These are phyloP conservation scores for Arachnomyces sp. DNA, from an alignment of 2,329 filamentous ascomycete genomes.

Conservation along the genomic window DNA sequence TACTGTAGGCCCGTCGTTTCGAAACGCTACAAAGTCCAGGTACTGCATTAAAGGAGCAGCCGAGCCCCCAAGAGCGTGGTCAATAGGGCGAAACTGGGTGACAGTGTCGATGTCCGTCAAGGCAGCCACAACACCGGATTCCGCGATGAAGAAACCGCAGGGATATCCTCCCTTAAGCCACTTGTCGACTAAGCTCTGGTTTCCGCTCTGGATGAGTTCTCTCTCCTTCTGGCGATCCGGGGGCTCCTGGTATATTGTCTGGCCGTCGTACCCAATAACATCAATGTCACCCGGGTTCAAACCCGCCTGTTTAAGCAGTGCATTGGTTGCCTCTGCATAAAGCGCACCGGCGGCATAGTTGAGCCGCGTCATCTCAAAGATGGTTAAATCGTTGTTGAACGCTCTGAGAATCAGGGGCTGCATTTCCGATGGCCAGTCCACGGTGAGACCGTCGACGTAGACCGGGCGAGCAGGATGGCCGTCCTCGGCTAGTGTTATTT, in stretches of 20 bases:
- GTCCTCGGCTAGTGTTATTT: slow-evolving; percentile 20
- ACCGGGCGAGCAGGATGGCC: slow-evolving; percentile 21
- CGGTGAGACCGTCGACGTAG: slow-evolving; percentile 21
- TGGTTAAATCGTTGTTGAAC: slow-evolving; percentile 20
- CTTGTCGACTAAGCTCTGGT: slow-evolving; percentile 18
- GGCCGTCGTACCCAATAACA: slow-evolving; percentile 24
- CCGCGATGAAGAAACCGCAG: slow-evolving; percentile 24
- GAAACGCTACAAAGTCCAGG: slow-evolving; percentile 25
- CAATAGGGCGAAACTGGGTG: slow-evolving; percentile 23
- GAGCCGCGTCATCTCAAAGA: slow-evolving; percentile 23
- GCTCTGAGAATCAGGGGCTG: slow-evolving; percentile 18
- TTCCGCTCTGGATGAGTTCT: slow-evolving; percentile 14
- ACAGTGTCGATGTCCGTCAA: slow-evolving; percentile 22
- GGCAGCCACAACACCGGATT: slow-evolving; percentile 24
- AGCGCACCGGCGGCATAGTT: slow-evolving; percentile 25
- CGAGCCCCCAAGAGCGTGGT: slow-evolving; percentile 23
- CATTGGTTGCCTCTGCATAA: slow-evolving; percentile 23
- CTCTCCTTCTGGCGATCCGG: slow-evolving; percentile 16
- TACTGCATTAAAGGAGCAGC: slow-evolving; percentile 26
- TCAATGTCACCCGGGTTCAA: slow-evolving; percentile 20
- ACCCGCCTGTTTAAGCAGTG: slow-evolving; percentile 13
- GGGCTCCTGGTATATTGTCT: slow-evolving; percentile 27
- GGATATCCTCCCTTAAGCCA: slow-evolving; percentile 23
- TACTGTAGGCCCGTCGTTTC: slow-evolving; percentile 16
- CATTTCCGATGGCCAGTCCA: slow-evolving; percentile 23